Evolutionary conservation across 768 basidiomycete species (phyloP).

Genomic region (Boletus pseudo-olivaceus): DNA sequence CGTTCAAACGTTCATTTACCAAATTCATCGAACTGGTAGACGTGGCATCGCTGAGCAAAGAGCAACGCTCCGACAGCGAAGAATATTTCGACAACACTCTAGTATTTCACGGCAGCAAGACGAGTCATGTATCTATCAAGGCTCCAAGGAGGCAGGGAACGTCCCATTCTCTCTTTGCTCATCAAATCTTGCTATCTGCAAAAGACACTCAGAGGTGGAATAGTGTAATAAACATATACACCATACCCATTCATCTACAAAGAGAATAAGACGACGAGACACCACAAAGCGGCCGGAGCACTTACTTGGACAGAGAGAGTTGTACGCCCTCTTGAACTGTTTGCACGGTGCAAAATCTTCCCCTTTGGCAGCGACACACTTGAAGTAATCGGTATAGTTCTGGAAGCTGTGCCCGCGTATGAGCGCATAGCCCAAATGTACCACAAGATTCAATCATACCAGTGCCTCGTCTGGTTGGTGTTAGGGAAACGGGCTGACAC

Average conservation of each 20-base stretch:
- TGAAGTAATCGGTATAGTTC: conserved; percentile 98
- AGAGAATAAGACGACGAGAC: conserved; percentile 6
- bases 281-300: conserved; percentile 20
- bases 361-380: conserved; percentile 94
- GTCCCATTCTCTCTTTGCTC: conserved; percentile 92
- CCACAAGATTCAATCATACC: conserved; percentile 49
- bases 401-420: conserved; percentile 60
- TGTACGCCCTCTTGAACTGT: conserved; percentile 95
- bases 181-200: conserved; percentile 83
- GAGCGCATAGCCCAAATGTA: neutral
- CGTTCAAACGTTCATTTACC: neutral
- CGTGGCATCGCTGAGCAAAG: neutral
- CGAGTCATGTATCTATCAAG: conserved; percentile 37
- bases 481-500: conserved; percentile 80
- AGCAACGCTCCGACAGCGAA: neutral
- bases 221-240: neutral
- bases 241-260: conserved; percentile 86
- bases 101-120: conserved; percentile 7
- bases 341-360: conserved; percentile 99
- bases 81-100: conserved; percentile 1
- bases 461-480: conserved; percentile 94
- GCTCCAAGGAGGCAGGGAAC: conserved; percentile 89
- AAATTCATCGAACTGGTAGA: neutral
- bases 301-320: conserved; percentile 97
- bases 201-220: neutral